Base-by-base conservation (phyloP, 2,329 filamentous ascomycete species). In the Ilyonectria destructans region DNA sequence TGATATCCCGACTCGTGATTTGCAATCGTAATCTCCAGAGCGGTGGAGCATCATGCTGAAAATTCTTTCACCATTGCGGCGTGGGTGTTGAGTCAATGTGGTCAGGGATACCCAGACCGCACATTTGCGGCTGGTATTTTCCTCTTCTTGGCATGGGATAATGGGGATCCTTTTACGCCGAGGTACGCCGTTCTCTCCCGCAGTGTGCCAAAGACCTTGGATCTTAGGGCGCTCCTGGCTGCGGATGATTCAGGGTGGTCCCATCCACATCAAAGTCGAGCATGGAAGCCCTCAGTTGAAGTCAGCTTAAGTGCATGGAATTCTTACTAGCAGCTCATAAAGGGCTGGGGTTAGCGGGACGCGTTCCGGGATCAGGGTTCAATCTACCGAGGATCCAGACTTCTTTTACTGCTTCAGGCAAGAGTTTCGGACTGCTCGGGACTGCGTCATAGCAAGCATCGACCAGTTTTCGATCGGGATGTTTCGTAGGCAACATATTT, bases 91-190 rank as follows among this genome's bases (percentile, higher is more conserved):
- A 55, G 51, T 73, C 60, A 55, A 66, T 56, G 8, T 67, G 46
- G 65, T 67, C 74, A 76, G 72, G 74, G 74, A 74, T 76, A 62
- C 65, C 70, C 48, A 69, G 74, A 74, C 74, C 71, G 68, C 74
- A 72, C 67, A 67, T 74, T 76, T 60, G 62, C 58, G 59, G 62
- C 52, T 67, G 62, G 65, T 58, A 69, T 48, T 74, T 65, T 67
- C 57, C 65, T 69, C 63, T 54, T 54, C 51, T 61, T 67, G 65
- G 65, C 61, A 67, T 56, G 40, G 56, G 60, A 59, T 58, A 43
- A 46, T 55, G 58, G 49, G 58, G 49, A 63, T 61, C 58, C 43
- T 59, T 37, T 55, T 23, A 37, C 51, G 43, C 55, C 60, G 55
- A 71, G 49, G 62, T n/a, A 46, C 45, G 59, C 56, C 52, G 51